A percentile compares a stretch with the other conserved stretches of the same genome.
phyloP scores from a whole-genome alignment of 2,329 filamentous ascomycete genomes.

The Claviceps sp. region DNA sequence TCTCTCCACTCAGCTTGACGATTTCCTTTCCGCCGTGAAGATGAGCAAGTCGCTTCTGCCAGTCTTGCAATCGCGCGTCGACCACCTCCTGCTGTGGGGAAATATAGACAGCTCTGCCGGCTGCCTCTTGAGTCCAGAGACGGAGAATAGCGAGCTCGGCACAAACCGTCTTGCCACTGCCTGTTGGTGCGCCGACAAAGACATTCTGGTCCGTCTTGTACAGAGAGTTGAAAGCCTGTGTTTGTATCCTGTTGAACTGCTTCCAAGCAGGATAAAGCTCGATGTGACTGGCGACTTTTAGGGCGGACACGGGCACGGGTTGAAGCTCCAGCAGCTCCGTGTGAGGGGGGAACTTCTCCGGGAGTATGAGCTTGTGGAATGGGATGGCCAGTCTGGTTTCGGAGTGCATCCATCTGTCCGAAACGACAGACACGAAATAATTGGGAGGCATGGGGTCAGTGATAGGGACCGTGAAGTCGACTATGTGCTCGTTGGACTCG shows the following conservation, averaged over 20 bases:
- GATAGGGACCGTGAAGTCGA: conserved; percentile 93
- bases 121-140: conserved; percentile 53
- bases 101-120: conserved; percentile 77
- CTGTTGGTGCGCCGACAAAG: conserved; percentile 81
- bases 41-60: conserved; percentile 61
- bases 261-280: conserved; percentile 71
- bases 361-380: conserved; percentile 87
- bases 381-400: conserved; percentile 88
- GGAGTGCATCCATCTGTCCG: conserved; percentile 96
- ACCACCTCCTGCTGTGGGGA: conserved; percentile 91
- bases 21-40: conserved; percentile 77
- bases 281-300: conserved; percentile 76
- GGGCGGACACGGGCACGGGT: conserved; percentile 71
- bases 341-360: conserved; percentile 89
- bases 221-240: conserved; percentile 88
- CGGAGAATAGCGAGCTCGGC: conserved; percentile 86
- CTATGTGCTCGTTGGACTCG: conserved; percentile 83
- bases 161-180: conserved; percentile 92
- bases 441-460: conserved; percentile 97
- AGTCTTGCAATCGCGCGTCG: conserved; percentile 68
- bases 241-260: conserved; percentile 95
- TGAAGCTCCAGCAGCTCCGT: conserved; percentile 88
- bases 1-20: conserved; percentile 88
- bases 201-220: conserved; percentile 89
- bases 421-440: conserved; percentile 92